Conservation (phyloP, 2,329 filamentous ascomycete genomes). For the Beauveria scarabaeidicola region DNA sequence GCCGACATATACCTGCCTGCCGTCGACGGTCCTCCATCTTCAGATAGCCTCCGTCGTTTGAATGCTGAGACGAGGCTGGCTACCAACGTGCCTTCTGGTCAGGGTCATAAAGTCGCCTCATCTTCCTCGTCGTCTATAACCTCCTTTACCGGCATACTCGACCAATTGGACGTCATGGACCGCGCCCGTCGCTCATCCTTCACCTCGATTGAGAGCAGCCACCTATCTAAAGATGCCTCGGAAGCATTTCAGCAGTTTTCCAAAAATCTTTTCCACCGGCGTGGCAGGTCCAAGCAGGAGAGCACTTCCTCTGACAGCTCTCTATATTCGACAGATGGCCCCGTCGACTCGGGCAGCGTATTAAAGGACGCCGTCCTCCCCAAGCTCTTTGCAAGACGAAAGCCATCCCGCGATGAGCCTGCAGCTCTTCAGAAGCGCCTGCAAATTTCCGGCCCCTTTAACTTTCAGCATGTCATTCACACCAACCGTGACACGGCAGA, state of each 20-base stretch:
- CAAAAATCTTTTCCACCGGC: slow-evolving; percentile 50
- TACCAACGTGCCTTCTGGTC: slow-evolving; percentile 30
- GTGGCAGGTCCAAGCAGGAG: slow-evolving; percentile 40
- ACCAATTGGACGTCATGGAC: slow-evolving; percentile 39
- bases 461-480: slow-evolving; percentile 58
- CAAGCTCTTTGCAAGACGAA: slow-evolving; percentile 43
- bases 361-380: slow-evolving; percentile 39
- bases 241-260: slow-evolving; percentile 53
- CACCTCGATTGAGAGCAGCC: slow-evolving; percentile 45
- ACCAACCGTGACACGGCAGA: slow-evolving; percentile 42
- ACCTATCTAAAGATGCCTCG: slow-evolving; percentile 44
- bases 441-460: slow-evolving; percentile 55
- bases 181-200: slow-evolving; percentile 49
- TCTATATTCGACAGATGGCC: slow-evolving; percentile 36
- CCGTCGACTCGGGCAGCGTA: slow-evolving; percentile 25
- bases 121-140: slow-evolving; percentile 49
- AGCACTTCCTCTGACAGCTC: slow-evolving; percentile 42
- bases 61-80: slow-evolving; percentile 50
- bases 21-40: slow-evolving; percentile 53
- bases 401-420: slow-evolving; percentile 28
- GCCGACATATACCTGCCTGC: slow-evolving; percentile 47
- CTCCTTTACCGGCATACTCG: slow-evolving; percentile 34
- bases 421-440: slow-evolving; percentile 28
- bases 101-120: slow-evolving; percentile 33
- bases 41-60: slow-evolving; percentile 49